Conservation (phyloP, 164 flowering plant species). For the Chloranthus sessilifolius region DNA sequence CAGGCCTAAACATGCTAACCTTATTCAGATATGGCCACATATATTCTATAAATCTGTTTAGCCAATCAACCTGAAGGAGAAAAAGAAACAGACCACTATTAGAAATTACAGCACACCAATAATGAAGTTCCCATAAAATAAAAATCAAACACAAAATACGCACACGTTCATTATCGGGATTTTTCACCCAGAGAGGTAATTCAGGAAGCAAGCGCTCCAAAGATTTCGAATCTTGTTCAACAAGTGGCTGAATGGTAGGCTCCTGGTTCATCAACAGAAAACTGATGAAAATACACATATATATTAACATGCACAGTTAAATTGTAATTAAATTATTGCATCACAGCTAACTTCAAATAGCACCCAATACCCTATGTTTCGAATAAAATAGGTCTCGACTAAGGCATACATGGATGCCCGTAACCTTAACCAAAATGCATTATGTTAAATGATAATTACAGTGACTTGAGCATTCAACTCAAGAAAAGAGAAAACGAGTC, state of each 20-base stretch:
- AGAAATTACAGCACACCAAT: neutral
- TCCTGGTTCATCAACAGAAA: too few relatives aligned
- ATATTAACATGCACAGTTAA: too few relatives aligned
- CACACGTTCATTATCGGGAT: constrained; percentile 96
- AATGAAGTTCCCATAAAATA: neutral
- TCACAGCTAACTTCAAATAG: too few relatives aligned
- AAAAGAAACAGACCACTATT: neutral
- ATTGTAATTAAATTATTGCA: too few relatives aligned
- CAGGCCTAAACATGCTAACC: constrained; percentile 31
- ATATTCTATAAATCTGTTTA: constrained; percentile 61
- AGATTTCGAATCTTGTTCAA: constrained; percentile 63
- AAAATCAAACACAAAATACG: constrained; percentile 15
- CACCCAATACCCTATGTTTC: too few relatives aligned
- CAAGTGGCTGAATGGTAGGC: constrained; percentile 73
- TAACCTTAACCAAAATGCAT: too few relatives aligned
- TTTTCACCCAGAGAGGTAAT: constrained; percentile 93
- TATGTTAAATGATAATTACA: too few relatives aligned
- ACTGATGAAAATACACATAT: too few relatives aligned
- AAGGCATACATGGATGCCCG: too few relatives aligned
- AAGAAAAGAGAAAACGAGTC: too few relatives aligned
- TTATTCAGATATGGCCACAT: constrained; percentile 99
- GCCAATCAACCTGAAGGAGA: constrained; percentile 81
- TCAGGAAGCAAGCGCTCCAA: constrained; percentile 73
- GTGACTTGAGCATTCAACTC: too few relatives aligned
- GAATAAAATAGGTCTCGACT: too few relatives aligned